Evolutionary conservation across 148 eudicot species (phyloP), one percentile per base, ranked within the genome.

Genomic region (Euryodendron excelsum): DNA sequence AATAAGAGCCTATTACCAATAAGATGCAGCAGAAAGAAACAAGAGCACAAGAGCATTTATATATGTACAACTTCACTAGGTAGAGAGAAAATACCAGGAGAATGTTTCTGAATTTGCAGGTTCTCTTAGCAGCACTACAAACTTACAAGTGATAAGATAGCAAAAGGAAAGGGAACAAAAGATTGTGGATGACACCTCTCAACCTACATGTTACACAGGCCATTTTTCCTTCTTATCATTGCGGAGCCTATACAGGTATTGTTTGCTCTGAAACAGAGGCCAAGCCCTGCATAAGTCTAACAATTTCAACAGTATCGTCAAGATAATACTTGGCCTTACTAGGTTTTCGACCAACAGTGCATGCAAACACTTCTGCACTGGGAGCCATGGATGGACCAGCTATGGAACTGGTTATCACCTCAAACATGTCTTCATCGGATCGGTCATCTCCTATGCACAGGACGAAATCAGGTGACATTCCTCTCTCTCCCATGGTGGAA

Each of bases 351-450:
- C 91, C 88, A 31, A 88, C 91, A 12, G 91, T 88, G 66, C 91
- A 88, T 18, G 88, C 91, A 75, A 88, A 88, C 25, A 88, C 88
- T 80, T 88, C 87, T 41, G 93, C 91, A 15, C 33, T 76, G 0
- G 89, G 82, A 34, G 91, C 87, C 31, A 88, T 77, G 12, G 86
- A 79, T 31, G 84, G 83, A n/a, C 84, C 85, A 23, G 78, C 80
- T n/a, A 77, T 68, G 30, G 86, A 84, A 68, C 86, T 84, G 7
- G 61, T 77, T 21, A 90, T 87, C 37, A 79, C 86, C 86, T 90
- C 93, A 44, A 90, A 90, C 93, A 90, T 90, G 78, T 90, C 93
- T 74, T 90, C 93, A 55, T 90, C 93, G 0, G 93, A 90, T 20
- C 93, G 85, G 67, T 90, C 93, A 15, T 90, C 93, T 53, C 93